These are phyloP conservation scores for Mortierella antarctica DNA, from an alignment of 192 early-diverging fungal species.

Conservation along the genomic window DNA sequence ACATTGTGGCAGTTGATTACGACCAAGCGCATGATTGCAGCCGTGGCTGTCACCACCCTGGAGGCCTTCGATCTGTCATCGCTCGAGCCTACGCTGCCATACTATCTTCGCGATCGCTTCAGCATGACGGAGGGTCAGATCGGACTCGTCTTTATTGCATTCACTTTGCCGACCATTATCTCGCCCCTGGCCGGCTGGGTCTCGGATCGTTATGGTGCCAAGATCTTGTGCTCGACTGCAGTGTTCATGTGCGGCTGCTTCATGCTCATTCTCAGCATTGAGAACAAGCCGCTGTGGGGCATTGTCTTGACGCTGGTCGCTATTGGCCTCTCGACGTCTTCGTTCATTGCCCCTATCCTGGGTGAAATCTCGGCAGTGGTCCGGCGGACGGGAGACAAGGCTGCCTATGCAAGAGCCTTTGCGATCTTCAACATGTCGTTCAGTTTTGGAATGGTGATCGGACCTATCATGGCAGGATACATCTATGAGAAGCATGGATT, in stretches of 20 bases:
- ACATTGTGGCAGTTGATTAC: conserved; percentile 55
- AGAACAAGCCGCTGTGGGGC: conserved; percentile 45
- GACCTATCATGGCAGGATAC: conserved; percentile 71
- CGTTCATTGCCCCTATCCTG: conserved; percentile 45
- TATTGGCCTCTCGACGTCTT: conserved; percentile 39
- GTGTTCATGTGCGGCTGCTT: conserved; percentile 53
- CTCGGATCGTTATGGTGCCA: conserved; percentile 64
- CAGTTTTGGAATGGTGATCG: conserved; percentile 78
- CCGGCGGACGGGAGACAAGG: conserved; percentile 63
- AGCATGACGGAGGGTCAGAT: conserved; percentile 55
- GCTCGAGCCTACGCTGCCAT: conserved; percentile 67
- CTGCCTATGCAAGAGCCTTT: conserved; percentile 69
- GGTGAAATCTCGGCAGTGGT: conserved; percentile 51
- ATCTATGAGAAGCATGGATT: conserved; percentile 42
- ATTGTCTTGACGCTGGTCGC: conserved; percentile 36
- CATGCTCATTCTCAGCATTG: conserved; percentile 52
- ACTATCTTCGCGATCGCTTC: conserved; percentile 61
- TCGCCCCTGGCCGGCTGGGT: conserved; percentile 69
- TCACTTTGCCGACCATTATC: conserved; percentile 76
- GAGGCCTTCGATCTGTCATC: conserved; percentile 39
- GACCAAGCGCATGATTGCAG: conserved; percentile 56
- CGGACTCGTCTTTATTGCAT: conserved; percentile 76
- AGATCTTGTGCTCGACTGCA: conserved; percentile 55
- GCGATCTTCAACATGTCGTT: conserved; percentile 83
- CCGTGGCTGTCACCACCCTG: conserved; percentile 25